These are phyloP conservation scores for Hypoxylon trugodes DNA, from an alignment of 495 filamentous ascomycete genomes.

Conservation along the genomic window DNA sequence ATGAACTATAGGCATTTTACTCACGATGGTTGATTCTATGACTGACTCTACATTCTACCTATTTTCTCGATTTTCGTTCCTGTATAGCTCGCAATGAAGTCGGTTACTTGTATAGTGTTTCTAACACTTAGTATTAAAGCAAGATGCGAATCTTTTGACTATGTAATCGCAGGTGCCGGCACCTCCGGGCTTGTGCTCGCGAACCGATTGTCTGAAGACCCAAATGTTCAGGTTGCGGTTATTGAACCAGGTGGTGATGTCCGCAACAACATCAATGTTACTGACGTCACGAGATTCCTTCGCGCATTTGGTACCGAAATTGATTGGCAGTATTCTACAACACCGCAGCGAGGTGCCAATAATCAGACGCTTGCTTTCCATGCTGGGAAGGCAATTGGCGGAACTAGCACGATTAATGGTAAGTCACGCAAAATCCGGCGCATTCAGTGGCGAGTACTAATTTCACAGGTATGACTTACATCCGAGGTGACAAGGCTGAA, in stretches of 20 bases:
- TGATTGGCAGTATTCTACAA: conserved; percentile 62
- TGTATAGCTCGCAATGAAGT: conserved; percentile 26
- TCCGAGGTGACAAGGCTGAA: conserved; percentile 62
- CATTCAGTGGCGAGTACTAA: background rate
- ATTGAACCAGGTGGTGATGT: conserved; percentile 63
- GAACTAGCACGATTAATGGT: conserved; percentile 64
- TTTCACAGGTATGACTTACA: conserved; percentile 58
- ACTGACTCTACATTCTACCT: too few species aligned
- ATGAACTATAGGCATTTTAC: background rate
- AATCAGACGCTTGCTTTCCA: conserved; percentile 48
- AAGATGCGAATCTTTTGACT: conserved; percentile 50
- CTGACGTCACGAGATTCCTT: conserved; percentile 50
- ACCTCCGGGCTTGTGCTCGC: conserved; percentile 64
- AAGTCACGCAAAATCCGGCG: conserved; percentile 17
- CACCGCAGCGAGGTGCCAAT: conserved; percentile 52
- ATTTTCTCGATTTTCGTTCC: too few species aligned
- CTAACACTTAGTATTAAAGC: conserved; percentile 1
- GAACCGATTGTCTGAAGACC: conserved; percentile 60
- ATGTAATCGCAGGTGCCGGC: conserved; percentile 62
- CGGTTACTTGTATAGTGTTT: conserved; percentile 6
- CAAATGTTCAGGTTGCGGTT: conserved; percentile 56
- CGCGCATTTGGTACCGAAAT: conserved; percentile 53
- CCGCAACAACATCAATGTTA: conserved; percentile 60
- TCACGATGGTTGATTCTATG: too few species aligned
- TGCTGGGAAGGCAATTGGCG: conserved; percentile 61